These are phyloP conservation scores for Eutrema japonicum DNA, from an alignment of 345 rosid species.

Conservation along the genomic window DNA sequence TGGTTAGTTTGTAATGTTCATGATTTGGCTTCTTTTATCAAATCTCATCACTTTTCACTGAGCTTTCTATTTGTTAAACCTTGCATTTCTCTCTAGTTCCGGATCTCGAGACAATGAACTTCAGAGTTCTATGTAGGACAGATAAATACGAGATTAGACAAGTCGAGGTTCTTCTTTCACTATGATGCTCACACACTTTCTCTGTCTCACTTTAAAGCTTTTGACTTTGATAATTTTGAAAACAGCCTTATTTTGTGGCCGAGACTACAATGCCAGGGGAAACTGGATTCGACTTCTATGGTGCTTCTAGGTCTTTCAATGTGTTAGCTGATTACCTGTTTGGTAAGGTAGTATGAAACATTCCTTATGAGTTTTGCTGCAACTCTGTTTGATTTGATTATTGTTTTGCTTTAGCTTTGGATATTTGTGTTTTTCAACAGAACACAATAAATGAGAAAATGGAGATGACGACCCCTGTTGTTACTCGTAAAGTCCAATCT, in stretches of 20 bases:
- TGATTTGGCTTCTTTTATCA: not conserved
- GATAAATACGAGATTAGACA: slow-evolving; percentile 79
- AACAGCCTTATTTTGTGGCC: slow-evolving; percentile 77
- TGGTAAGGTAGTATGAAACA: slow-evolving; percentile 71
- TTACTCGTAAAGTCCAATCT: slow-evolving; percentile 62
- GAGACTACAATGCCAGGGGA: slow-evolving; percentile 85
- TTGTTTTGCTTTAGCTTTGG: slow-evolving; percentile 12
- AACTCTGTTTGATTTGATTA: slow-evolving; percentile 22
- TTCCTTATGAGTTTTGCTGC: slow-evolving; percentile 1
- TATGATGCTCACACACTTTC: not conserved
- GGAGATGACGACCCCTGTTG: slow-evolving; percentile 96
- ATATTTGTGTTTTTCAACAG: slow-evolving; percentile 44
- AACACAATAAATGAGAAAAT: slow-evolving; percentile 63
- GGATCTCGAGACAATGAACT: slow-evolving; percentile 78
- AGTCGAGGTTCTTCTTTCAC: slow-evolving; percentile 66
- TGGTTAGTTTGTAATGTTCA: slow-evolving; percentile 44
- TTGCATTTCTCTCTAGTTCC: slow-evolving; percentile 56
- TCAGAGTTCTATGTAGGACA: slow-evolving; percentile 58
- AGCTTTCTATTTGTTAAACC: not conserved
- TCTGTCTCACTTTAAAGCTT: slow-evolving; percentile 20
- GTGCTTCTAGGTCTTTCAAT: slow-evolving; percentile 80
- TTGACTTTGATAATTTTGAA: slow-evolving; percentile 11
- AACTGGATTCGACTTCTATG: slow-evolving; percentile 73
- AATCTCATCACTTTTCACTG: not conserved
- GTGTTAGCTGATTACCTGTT: slow-evolving; percentile 89